These are phyloP conservation scores for Sporopachydermia lactativora DNA, from an alignment of 805 yeast genomes.

Conservation along the genomic window DNA sequence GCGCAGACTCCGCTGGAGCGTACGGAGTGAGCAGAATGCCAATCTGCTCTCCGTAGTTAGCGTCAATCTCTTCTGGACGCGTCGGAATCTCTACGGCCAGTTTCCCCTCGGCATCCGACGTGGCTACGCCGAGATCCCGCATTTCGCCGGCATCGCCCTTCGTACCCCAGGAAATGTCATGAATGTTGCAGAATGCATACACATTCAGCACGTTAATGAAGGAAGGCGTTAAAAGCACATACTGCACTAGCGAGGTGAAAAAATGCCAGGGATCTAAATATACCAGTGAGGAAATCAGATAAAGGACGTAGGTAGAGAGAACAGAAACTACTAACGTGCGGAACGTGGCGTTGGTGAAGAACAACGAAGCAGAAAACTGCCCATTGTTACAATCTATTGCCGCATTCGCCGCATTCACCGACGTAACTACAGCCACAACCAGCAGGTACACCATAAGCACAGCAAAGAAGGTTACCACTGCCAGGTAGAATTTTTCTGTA, in stretches of 20 bases:
- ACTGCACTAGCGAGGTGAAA: slow-evolving; percentile 78
- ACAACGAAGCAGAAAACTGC: slow-evolving; percentile 24
- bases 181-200: slow-evolving; percentile 91
- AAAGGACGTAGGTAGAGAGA: slow-evolving; percentile 69
- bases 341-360: slow-evolving; percentile 58
- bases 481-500: slow-evolving; percentile 61
- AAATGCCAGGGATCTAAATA: slow-evolving; percentile 89
- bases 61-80: slow-evolving; percentile 61
- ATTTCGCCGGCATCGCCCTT: slow-evolving; percentile 59
- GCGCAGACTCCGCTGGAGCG: slow-evolving; percentile 20
- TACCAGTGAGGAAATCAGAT: slow-evolving; percentile 62
- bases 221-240: slow-evolving; percentile 71
- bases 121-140: slow-evolving; percentile 75
- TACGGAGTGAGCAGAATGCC: slow-evolving; percentile 33
- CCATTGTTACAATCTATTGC: slow-evolving; percentile 30
- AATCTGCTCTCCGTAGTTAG: slow-evolving; percentile 51
- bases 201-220: slow-evolving; percentile 85
- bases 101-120: slow-evolving; percentile 49
- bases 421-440: slow-evolving; percentile 74
- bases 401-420: slow-evolving; percentile 54
- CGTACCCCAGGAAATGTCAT: slow-evolving; percentile 97
- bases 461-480: slow-evolving; percentile 71
- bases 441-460: slow-evolving; percentile 79
- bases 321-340: slow-evolving; percentile 81
- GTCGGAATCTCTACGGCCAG: slow-evolving; percentile 55